phyloP scores from a whole-genome alignment of 129 eudicot species.

The Silybum marianum region DNA sequence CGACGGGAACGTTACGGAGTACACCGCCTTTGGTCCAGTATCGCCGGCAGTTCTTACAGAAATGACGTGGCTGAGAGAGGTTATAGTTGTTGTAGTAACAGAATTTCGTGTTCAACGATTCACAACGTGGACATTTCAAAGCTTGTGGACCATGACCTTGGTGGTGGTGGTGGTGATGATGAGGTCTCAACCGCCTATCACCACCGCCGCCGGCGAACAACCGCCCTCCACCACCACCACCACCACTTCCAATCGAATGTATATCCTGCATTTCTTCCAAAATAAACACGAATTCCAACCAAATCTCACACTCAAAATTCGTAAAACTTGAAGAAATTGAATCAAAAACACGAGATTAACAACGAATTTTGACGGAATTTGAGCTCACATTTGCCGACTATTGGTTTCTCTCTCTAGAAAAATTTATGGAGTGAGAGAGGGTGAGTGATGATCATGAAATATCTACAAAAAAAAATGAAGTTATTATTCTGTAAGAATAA shows the following conservation, averaged over 20 bases:
- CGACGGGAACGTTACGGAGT: slow-evolving; percentile 88
- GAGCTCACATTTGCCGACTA: slow-evolving; percentile 32
- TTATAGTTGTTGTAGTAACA: slow-evolving; percentile 86
- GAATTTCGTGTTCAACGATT: slow-evolving; percentile 77
- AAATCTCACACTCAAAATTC: neutral
- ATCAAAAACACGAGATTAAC: too few relatives aligned
- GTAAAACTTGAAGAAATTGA: too few relatives aligned
- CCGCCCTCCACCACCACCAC: slow-evolving; percentile 40
- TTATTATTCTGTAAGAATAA: slow-evolving; percentile 27
- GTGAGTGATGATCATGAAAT: slow-evolving; percentile 20
- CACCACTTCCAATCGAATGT: slow-evolving; percentile 51
- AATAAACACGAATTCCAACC: neutral
- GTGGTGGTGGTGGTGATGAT: slow-evolving; percentile 39
- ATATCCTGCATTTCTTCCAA: slow-evolving; percentile 59
- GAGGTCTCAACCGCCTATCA: slow-evolving; percentile 56
- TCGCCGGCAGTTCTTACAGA: slow-evolving; percentile 83
- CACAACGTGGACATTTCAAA: slow-evolving; percentile 84
- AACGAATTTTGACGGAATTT: neutral
- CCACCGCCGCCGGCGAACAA: slow-evolving; percentile 30
- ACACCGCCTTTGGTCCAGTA: slow-evolving; percentile 96
- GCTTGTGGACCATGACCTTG: slow-evolving; percentile 48
- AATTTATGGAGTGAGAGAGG: slow-evolving; percentile 9
- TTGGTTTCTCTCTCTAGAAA: slow-evolving; percentile 32
- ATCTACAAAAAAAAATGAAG: slow-evolving; percentile 23
- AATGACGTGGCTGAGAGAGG: slow-evolving; percentile 86